Evolutionary conservation across 148 eudicot genomes (phyloP).

Genomic region (Tetragonia tetragonoides): DNA sequence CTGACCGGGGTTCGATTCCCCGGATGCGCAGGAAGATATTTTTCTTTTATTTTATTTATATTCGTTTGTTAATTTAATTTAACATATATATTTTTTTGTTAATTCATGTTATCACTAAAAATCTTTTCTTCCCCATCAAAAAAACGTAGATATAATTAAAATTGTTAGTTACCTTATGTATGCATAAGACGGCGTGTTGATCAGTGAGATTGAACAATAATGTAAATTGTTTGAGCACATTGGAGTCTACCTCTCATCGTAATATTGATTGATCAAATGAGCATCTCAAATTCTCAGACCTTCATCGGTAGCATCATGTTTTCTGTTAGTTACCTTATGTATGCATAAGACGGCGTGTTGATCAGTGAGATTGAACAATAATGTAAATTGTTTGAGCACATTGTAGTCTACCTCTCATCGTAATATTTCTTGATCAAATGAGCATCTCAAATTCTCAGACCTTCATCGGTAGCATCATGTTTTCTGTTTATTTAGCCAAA

Average conservation of each 20-base stretch:
- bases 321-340: no score
- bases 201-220: no score
- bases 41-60: not conserved
- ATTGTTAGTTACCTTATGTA: no score
- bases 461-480: not conserved
- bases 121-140: no score
- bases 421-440: conserved; percentile 27
- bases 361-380: no score
- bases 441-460: conserved; percentile 22
- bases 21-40: conserved; percentile 37
- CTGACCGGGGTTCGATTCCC: conserved; percentile 58
- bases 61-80: not conserved
- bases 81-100: not conserved
- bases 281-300: conserved; percentile 20
- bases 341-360: no score
- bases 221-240: no score
- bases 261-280: conserved; percentile 29
- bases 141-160: no score
- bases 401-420: conserved; percentile 5
- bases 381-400: no score
- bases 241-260: conserved; percentile 8
- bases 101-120: no score
- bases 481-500: no score
- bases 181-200: no score
- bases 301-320: not conserved